Conservation (phyloP, 177 flowering plant species). For the Vitis hybrid region DNA sequence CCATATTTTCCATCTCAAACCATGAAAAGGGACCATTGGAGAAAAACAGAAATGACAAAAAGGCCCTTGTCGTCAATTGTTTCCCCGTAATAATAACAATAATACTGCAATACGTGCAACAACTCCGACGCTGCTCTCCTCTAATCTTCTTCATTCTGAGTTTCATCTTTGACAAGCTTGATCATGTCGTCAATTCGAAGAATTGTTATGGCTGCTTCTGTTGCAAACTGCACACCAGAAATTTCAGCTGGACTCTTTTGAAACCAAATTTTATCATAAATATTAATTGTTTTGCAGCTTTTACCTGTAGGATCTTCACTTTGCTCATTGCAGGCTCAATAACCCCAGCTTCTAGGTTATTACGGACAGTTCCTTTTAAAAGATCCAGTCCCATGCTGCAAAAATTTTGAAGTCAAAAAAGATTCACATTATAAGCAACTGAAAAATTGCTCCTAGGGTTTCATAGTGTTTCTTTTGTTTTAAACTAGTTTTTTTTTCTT, state of each 20-base stretch:
- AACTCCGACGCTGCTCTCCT: too few relatives aligned
- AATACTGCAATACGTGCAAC: too few relatives aligned
- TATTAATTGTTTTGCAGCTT: neutral
- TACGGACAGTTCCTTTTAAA: slow-evolving; percentile 65
- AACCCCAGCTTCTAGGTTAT: slow-evolving; percentile 95
- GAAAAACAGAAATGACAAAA: too few relatives aligned
- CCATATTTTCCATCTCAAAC: too few relatives aligned
- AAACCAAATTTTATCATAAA: neutral
- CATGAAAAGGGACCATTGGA: too few relatives aligned
- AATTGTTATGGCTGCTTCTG: slow-evolving; percentile 97
- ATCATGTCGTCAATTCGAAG: slow-evolving; percentile 99
- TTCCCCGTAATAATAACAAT: too few relatives aligned
- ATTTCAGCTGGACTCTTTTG: neutral
- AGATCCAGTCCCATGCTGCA: slow-evolving; percentile 96
- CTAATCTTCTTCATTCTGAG: slow-evolving; percentile 41
- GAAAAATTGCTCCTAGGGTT: too few relatives aligned
- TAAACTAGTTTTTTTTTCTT: too few relatives aligned
- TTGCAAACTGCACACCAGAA: slow-evolving; percentile 73
- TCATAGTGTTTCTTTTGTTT: too few relatives aligned
- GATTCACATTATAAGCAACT: neutral
- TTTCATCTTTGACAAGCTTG: slow-evolving; percentile 85
- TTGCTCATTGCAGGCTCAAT: slow-evolving; percentile 99
- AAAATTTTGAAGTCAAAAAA: neutral
- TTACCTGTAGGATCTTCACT: slow-evolving; percentile 95
- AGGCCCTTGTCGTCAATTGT: too few relatives aligned